Evolutionary conservation across 768 basidiomycete genomes (phyloP).

Genomic region (Tricholoma hemisulphureum): DNA sequence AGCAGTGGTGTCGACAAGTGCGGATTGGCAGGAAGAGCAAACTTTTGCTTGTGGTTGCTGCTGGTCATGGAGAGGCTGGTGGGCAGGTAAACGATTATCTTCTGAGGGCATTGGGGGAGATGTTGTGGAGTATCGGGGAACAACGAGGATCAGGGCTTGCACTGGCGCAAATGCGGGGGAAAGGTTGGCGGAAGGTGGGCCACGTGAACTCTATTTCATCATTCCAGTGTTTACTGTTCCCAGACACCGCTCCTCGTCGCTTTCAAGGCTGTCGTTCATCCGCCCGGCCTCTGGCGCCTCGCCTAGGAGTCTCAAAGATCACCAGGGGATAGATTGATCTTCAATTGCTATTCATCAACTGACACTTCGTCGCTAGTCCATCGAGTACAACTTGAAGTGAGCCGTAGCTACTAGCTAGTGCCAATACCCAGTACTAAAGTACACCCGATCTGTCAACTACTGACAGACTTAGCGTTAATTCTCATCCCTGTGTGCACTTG

Average conservation of each 20-base stretch:
- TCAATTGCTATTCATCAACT: too few relatives aligned
- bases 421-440: too few relatives aligned
- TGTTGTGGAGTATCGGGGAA: conserved; percentile 13
- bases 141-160: not conserved
- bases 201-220: not conserved
- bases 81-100: not conserved
- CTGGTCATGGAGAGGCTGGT: conserved; percentile 10
- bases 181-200: not conserved
- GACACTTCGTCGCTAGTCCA: too few relatives aligned
- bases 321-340: too few relatives aligned
- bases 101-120: not conserved
- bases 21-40: conserved; percentile 44
- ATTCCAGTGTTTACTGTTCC: too few relatives aligned
- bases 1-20: conserved; percentile 35
- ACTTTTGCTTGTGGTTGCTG: conserved; percentile 40
- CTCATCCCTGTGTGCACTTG: not conserved
- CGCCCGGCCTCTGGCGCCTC: too few relatives aligned
- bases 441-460: not conserved
- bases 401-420: too few relatives aligned
- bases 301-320: too few relatives aligned
- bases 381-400: too few relatives aligned
- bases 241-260: too few relatives aligned
- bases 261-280: too few relatives aligned
- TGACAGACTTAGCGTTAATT: not conserved
- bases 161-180: not conserved